Base-by-base conservation (phyloP, 2,329 filamentous ascomycete species). In the Gaeumannomyces tritici region DNA sequence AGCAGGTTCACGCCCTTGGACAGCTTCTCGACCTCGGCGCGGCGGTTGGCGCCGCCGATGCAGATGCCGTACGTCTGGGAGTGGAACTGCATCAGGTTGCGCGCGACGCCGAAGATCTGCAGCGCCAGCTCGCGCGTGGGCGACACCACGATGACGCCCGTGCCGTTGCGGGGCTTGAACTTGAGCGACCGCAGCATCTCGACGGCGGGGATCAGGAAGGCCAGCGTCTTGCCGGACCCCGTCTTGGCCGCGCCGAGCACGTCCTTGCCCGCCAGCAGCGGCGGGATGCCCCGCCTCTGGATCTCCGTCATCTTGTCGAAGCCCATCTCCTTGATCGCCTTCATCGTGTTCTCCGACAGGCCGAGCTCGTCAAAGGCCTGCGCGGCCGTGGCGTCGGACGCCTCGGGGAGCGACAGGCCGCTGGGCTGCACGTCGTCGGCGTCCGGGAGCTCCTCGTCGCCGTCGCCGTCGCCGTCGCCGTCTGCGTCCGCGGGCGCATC, bases 271-370 rank as follows among this genome's bases (percentile, higher is more conserved):
- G 93, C 91, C 64, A 98, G 80, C 58, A 96, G 80, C 26, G 93
- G 92, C 5, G 93, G 93, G 62, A 98, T 96, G 15, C 89, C 89
- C 72, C 89, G 84, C 69, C 86, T 84, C 75, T 98, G 95, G 68
- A 98, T 97, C 73, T 95, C 90, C 0, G 95, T 98, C 93, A 99
- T 97, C 59, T 83, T 93, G 71, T 89, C 88, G 73, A 98, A 97
- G 18, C 90, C 90, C 93, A 99, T 98, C 66, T 89, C 90, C 63
- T 87, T 72, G 69, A 97, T 92, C 11, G 92, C 93, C 77, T 89
- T 86, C 82, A 93, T 89, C 0, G 92, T 97, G 76, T 90, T 92
- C 28, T 93, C 89, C 1, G 91, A 95, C 13, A 99, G 83, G 62
- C 90, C 90, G 66, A 99, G 80, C 67, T 98, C 89, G 42, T 85